Evolutionary conservation across 2,329 filamentous ascomycete genomes (phyloP), one percentile per base, ranked within the genome.

Genomic region (Peltaster fructicola): DNA sequence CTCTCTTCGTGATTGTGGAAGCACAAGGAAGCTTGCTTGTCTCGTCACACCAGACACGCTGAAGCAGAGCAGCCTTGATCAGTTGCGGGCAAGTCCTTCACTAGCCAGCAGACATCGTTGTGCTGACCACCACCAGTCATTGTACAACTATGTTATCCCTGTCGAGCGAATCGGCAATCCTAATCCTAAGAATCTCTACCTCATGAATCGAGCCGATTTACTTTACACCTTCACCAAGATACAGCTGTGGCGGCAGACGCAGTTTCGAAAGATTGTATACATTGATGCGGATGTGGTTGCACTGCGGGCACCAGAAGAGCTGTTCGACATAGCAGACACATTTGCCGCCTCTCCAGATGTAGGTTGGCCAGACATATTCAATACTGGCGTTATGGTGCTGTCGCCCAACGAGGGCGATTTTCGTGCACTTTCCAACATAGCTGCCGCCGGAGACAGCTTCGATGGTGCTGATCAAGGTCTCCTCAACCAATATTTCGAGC

Each of bases 321-420:
- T 98, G 27, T 90, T 98, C 45, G 64, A 73, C 10, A 49, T 70
- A 20, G 54, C 66, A 7, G 60, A 60, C 16, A 41, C 57, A 14
- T 73, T 76, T 38, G 69, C 71, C 14, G 71, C 88, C 2, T 82
- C 79, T 7, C 84, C 88, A 15, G 88, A 98, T 51, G 82, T 95
- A 41, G 88, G 88, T 39, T 98, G 88, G 88, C 88, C 88, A 16
- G 88, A 98, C 54, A 68, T 84, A 32, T 95, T 95, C 69, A 98
- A 98, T 54, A 82, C 78, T n/a, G 88, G 88, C 43, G 71, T 98
- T 40, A 90, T 98, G 81, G 81, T 82, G 17, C 54, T 98, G 31
- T 74, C 65, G 9, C 88, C 88, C 16, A 76, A 85, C 52, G 61
- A 84, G 65, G 76, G 74, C 29, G 84, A 91, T 38, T 95, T 84